Base-by-base conservation (phyloP, 768 basidiomycete species). In the Hydnum rufescens region DNA sequence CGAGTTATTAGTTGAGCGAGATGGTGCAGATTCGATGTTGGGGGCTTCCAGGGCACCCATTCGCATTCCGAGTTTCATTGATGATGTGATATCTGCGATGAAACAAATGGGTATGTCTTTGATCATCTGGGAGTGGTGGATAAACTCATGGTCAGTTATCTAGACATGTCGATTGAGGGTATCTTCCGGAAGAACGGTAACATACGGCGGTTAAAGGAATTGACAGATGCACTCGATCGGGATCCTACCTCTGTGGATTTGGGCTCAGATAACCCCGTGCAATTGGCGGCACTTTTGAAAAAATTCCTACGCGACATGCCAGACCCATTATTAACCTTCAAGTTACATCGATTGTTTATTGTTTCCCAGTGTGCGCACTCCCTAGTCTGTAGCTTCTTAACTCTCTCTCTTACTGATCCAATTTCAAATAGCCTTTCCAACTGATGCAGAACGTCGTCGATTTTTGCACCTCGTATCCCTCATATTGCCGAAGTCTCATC, bases 131-230 rank as follows among this genome's bases (percentile, higher is more conserved):
- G 23, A 13, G 32, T 19, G 28, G 51, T 54, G 22, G 56, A 42
- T 46, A 32, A 29, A 31, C 51, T 39, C 30, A 54, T 42, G 19
- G 18, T 39, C 31, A 8, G 52, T 30, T 30, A 44, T 32, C 47
- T 58, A 97, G 95, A 99, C 68, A 90, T 99, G 87, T 97, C 95
- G 5, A 74, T 99, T 36, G 95, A 97, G 67, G 95, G 95, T 54
- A 93, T 99, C 58, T 99, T 99, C 74, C 77, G 95, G 52, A 90
- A 92, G 69, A 95, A 92, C 61, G 95, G 95, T 51, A 97, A 97
- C 63, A 97, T 97, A 61, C 76, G 89, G 51, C 78, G 89, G 54
- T 70, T 96, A 56, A 87, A 86, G 62, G 86, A 92, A 59, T 72
- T 95, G 32, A 81, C 82, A 8, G 93, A 96, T 54, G 77, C 84